These are phyloP conservation scores for Tephrocybe sp. DNA, from an alignment of 768 basidiomycete genomes.

Conservation along the genomic window DNA sequence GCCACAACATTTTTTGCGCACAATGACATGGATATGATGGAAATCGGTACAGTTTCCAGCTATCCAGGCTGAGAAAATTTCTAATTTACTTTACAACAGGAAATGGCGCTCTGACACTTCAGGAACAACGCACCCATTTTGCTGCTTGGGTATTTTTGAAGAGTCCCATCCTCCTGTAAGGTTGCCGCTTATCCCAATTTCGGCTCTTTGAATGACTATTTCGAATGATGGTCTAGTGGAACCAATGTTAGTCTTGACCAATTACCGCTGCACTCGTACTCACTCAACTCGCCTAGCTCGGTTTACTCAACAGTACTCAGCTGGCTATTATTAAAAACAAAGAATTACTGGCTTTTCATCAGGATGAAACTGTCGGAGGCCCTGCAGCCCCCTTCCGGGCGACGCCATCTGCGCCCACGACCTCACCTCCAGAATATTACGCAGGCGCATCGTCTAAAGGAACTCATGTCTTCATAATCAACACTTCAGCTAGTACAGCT, in stretches of 20 bases:
- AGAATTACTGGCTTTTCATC: conserved; percentile 54
- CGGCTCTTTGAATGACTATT: neutral
- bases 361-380: conserved; percentile 42
- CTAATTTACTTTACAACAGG: conserved; percentile 22
- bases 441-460: conserved; percentile 47
- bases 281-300: conserved; percentile 33
- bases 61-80: too few species aligned
- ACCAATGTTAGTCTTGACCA: conserved; percentile 31
- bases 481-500: conserved; percentile 36
- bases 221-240: conserved; percentile 23
- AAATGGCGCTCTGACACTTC: conserved; percentile 46
- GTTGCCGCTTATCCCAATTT: neutral
- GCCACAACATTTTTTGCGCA: conserved; percentile 46
- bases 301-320: conserved; percentile 36
- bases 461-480: conserved; percentile 54
- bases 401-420: conserved; percentile 33
- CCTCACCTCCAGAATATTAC: conserved; percentile 52
- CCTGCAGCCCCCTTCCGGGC: conserved; percentile 49
- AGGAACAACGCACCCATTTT: conserved; percentile 55
- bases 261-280: neutral
- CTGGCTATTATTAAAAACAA: conserved; percentile 47
- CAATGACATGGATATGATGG: conserved; percentile 63
- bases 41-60: conserved; percentile 32
- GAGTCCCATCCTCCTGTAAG: conserved; percentile 52
- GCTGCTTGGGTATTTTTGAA: conserved; percentile 59